A percentile compares a stretch with the other conserved stretches of the same genome.
These are phyloP conservation scores for Talaromyces piceae DNA, from an alignment of 2,329 filamentous ascomycete genomes.

Conservation along the genomic window DNA sequence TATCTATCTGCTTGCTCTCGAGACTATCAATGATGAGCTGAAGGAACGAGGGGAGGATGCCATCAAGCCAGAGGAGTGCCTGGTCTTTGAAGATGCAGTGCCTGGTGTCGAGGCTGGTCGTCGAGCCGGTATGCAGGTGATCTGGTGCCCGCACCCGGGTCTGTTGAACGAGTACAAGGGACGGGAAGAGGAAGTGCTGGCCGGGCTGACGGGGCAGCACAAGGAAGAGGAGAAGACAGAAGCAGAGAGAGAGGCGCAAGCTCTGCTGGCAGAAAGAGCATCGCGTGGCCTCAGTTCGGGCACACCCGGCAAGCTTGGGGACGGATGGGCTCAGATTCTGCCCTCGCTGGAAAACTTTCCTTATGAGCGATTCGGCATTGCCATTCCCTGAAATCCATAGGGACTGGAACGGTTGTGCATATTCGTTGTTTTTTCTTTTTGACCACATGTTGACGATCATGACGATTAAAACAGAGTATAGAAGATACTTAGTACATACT, in stretches of 20 bases:
- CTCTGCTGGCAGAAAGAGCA: constrained; percentile 29
- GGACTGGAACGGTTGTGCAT: neutral
- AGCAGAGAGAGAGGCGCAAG: constrained; percentile 33
- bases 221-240: constrained; percentile 44
- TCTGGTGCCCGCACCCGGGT: constrained; percentile 83
- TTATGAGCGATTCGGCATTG: constrained; percentile 53
- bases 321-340: constrained; percentile 53
- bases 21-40: constrained; percentile 73
- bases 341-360: constrained; percentile 52
- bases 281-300: constrained; percentile 32
- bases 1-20: constrained; percentile 81
- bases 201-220: constrained; percentile 68
- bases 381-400: constrained; percentile 13
- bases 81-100: constrained; percentile 94
- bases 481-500: neutral
- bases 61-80: constrained; percentile 75
- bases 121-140: constrained; percentile 85
- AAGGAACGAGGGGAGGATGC: constrained; percentile 47
- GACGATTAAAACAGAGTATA: neutral
- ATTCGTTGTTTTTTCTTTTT: neutral
- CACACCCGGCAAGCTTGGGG: constrained; percentile 47
- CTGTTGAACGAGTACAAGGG: constrained; percentile 69
- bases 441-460: neutral
- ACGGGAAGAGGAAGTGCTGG: constrained; percentile 72
- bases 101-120: constrained; percentile 86